These are phyloP conservation scores for Trichothecium roseum DNA, from an alignment of 2,329 filamentous ascomycete genomes.

Conservation along the genomic window DNA sequence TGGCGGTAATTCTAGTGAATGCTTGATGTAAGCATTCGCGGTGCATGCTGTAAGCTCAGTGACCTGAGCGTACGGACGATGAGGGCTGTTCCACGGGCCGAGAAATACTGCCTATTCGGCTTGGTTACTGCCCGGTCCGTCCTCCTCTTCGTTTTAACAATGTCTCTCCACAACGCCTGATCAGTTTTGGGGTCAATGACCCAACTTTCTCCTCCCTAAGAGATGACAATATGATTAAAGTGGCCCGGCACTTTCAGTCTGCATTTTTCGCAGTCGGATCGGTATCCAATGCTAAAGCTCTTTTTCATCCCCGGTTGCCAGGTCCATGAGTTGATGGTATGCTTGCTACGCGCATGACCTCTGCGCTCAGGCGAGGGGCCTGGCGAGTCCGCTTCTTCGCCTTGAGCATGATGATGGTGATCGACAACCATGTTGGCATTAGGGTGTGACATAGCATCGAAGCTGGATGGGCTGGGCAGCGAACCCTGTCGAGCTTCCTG, in stretches of 20 bases:
- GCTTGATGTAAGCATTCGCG: too few relatives aligned
- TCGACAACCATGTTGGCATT: constrained; percentile 27
- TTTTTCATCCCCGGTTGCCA: constrained; percentile 55
- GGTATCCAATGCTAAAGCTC: constrained; percentile 68
- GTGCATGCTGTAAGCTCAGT: too few relatives aligned
- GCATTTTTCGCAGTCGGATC: constrained; percentile 71
- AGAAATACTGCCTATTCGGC: too few relatives aligned
- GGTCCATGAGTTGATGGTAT: constrained; percentile 51
- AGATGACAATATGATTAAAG: constrained; percentile 69
- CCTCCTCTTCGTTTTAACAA: neutral
- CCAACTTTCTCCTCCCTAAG: constrained; percentile 29
- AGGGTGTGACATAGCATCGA: constrained; percentile 24
- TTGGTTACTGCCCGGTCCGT: too few relatives aligned
- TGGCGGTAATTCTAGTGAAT: too few relatives aligned
- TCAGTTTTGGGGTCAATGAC: constrained; percentile 13
- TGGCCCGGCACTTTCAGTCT: constrained; percentile 64
- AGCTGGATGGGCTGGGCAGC: constrained; percentile 6
- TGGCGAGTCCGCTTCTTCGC: constrained; percentile 17
- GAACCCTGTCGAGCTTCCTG: constrained; percentile 22
- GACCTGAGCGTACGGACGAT: too few relatives aligned
- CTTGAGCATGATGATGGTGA: constrained; percentile 17
- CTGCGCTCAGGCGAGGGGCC: constrained; percentile 39
- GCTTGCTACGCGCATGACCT: constrained; percentile 47
- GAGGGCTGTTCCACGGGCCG: too few relatives aligned
- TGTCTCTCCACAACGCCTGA: neutral